Conservation (phyloP, 2,329 filamentous ascomycete genomes). For the Colletotrichum tabaci region DNA sequence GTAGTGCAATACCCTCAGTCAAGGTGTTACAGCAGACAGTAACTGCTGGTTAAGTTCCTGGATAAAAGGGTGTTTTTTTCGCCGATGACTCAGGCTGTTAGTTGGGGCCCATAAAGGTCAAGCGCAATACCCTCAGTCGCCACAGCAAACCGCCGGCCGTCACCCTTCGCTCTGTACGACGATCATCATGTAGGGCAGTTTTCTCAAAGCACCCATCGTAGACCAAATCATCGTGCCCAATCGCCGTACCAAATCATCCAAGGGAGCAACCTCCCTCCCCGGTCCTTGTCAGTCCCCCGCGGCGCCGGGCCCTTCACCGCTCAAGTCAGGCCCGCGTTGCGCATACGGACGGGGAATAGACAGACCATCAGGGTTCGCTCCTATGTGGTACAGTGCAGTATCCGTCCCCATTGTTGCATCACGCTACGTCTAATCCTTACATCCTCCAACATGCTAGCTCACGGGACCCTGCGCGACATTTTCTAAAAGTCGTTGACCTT, state of each 20-base stretch:
- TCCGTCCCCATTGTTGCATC: conserved; percentile 16
- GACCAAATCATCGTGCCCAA: conserved; percentile 12
- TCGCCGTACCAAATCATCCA: conserved; percentile 12
- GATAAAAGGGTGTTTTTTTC: too few species aligned
- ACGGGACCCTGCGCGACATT: conserved; percentile 23
- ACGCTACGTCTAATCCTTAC: conserved; percentile 3
- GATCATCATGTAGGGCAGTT: neutral
- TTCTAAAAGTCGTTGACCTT: conserved; percentile 9
- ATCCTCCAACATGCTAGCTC: neutral
- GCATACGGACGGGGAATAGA: conserved; percentile 26
- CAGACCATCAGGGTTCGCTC: conserved; percentile 34
- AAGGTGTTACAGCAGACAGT: too few species aligned
- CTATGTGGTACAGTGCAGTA: neutral
- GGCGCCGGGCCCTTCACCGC: conserved; percentile 39
- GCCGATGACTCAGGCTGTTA: too few species aligned
- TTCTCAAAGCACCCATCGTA: neutral
- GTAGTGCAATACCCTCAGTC: neutral
- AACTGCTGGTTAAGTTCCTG: too few species aligned
- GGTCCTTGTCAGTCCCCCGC: conserved; percentile 28
- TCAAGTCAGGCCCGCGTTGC: conserved; percentile 33
- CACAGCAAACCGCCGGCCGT: conserved; percentile 14
- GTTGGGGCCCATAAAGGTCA: neutral
- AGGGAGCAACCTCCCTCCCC: conserved; percentile 22
- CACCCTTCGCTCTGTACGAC: neutral
- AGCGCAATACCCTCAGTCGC: conserved; percentile 3